A percentile compares a stretch with the other conserved stretches of the same genome.
These are phyloP conservation scores for Annulohypoxylon nitens DNA, from an alignment of 495 filamentous ascomycete species.

Conservation along the genomic window DNA sequence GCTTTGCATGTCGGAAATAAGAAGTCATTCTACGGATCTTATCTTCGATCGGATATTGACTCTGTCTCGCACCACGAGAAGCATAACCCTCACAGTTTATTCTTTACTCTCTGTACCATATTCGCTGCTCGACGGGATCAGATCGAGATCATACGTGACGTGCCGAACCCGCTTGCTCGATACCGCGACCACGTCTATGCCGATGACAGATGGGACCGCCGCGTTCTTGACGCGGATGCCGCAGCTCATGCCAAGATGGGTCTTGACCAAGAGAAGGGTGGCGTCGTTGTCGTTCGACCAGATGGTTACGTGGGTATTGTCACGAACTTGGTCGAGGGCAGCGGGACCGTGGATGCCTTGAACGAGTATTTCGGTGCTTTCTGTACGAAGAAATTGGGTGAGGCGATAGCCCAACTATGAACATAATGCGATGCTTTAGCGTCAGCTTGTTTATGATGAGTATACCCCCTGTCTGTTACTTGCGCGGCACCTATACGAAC, in stretches of 20 bases:
- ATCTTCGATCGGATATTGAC: slow-evolving; percentile 70
- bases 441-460: background rate
- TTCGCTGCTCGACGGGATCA: slow-evolving; percentile 73
- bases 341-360: slow-evolving; percentile 82
- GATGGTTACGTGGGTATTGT: slow-evolving; percentile 89
- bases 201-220: slow-evolving; percentile 82
- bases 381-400: slow-evolving; percentile 60
- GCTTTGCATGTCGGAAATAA: slow-evolving; percentile 72
- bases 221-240: slow-evolving; percentile 74
- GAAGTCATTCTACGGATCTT: slow-evolving; percentile 76
- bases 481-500: background rate
- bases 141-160: slow-evolving; percentile 73
- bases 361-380: slow-evolving; percentile 86
- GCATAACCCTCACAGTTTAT: slow-evolving; percentile 84
- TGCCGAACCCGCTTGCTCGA: slow-evolving; percentile 75
- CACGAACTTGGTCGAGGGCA: slow-evolving; percentile 77
- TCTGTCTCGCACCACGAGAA: slow-evolving; percentile 81
- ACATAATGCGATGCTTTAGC: background rate
- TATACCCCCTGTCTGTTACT: background rate
- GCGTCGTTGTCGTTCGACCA: slow-evolving; percentile 83
- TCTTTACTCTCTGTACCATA: slow-evolving; percentile 82
- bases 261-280: slow-evolving; percentile 77
- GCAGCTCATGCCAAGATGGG: slow-evolving; percentile 91
- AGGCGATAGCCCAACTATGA: slow-evolving; percentile 53
- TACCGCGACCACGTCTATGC: slow-evolving; percentile 89